phyloP scores from a whole-genome alignment of 306 rosid species.

The Sophora flavescens region DNA sequence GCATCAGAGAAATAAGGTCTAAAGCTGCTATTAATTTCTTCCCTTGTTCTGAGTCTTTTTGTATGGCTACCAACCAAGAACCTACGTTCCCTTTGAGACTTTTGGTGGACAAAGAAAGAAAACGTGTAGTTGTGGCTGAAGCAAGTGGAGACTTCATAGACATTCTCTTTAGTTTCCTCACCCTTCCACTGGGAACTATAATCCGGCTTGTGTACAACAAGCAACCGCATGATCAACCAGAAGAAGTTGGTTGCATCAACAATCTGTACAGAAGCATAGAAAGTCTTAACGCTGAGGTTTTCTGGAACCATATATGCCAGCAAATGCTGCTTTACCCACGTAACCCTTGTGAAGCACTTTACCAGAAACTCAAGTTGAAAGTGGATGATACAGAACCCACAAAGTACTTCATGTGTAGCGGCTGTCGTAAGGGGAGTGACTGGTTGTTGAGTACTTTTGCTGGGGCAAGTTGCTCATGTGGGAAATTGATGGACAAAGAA shows the following conservation, averaged over 20 bases:
- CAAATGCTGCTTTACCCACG: slow-evolving; percentile 48
- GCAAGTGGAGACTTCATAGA: slow-evolving; percentile 45
- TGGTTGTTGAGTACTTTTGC: slow-evolving; percentile 44
- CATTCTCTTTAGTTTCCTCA: slow-evolving; percentile 47
- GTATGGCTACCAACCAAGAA: slow-evolving; percentile 43
- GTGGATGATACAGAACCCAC: slow-evolving; percentile 27
- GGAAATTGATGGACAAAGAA: slow-evolving; percentile 45
- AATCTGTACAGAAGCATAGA: slow-evolving; percentile 39
- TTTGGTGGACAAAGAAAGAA: slow-evolving; percentile 45
- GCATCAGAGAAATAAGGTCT: too few species aligned
- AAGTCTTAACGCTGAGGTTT: not conserved
- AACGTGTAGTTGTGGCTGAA: slow-evolving; percentile 44
- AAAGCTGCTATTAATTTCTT: too few species aligned
- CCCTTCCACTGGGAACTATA: slow-evolving; percentile 51
- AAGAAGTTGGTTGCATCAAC: slow-evolving; percentile 44
- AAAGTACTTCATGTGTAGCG: slow-evolving; percentile 39
- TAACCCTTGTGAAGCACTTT: slow-evolving; percentile 36
- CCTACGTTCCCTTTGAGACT: slow-evolving; percentile 33
- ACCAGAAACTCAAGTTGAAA: slow-evolving; percentile 38
- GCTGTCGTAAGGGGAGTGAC: not conserved
- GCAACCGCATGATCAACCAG: not conserved
- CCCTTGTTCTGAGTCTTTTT: not conserved
- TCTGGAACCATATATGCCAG: slow-evolving; percentile 41
- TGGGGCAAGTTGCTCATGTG: slow-evolving; percentile 36
- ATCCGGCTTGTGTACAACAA: slow-evolving; percentile 28